Base-by-base conservation (phyloP, 768 basidiomycete species). In the Terana coerulea region DNA sequence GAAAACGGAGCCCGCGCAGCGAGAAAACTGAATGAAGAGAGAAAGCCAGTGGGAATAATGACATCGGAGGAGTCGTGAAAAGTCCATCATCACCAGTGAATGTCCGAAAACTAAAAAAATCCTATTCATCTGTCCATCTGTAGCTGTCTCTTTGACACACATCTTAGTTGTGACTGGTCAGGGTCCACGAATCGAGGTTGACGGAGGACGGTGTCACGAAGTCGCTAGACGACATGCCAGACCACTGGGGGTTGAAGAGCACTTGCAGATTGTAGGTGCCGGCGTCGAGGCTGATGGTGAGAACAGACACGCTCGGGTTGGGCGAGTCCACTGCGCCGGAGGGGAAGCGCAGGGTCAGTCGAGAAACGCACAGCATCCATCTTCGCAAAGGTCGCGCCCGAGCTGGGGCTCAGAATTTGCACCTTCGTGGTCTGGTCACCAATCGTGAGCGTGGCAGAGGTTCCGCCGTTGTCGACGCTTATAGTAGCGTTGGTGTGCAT, bases 401-500 rank as follows among this genome's bases (percentile, higher is more conserved):
- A 43, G 1, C 81, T 84, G 1, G 88, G 74, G 59, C 82, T 84
- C 52, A 91, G 64, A 22, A 98, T 79, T 34, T 75, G 64, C 54
- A 92, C 79, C 47, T 72, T 64, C 72, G 91, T 69, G 35, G 78
- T 85, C 67, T 90, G 70, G 26, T 79, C 83, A 37, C 78, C 88
- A 45, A 95, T 79, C 6, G 69, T 72, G 55, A 99, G 72, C 3
- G 85, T 91, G 1, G 93, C 95, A 1, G 84, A 79, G 3, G 77
- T 79, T 28, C 85, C 83, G 47, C 66, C 69, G 47, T 69, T 61
- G 50, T 65, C 60, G 31, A 91, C 67, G n/a, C 75, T 66, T 21
- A 83, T 58, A 3, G 92, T 91, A 10, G 95, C 95, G 69, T 98
- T 98, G 51, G 95, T 98, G 69, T 98, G 94, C 77, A 91, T 89